Evolutionary conservation across 306 rosid genomes (phyloP).

Genomic region (Luffa acutangula): DNA sequence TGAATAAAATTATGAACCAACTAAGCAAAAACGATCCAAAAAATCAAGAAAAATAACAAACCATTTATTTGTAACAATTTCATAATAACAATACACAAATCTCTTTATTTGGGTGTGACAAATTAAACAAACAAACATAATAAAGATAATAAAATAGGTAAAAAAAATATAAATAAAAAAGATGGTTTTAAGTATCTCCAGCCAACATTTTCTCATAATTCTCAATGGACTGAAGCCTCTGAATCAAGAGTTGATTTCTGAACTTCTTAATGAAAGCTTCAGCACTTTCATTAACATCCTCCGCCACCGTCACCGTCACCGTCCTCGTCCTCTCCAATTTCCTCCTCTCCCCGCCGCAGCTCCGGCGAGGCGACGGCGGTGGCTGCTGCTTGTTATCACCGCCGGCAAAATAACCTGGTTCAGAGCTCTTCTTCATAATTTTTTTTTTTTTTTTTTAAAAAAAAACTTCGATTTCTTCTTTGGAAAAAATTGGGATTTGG

Average conservation of each 20-base stretch:
- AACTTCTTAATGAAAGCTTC: conserved; percentile 85
- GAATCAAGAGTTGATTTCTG: conserved; percentile 60
- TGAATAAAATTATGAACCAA: no score
- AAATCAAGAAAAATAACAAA: neutral
- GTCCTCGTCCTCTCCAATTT: conserved; percentile 37
- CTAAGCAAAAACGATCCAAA: no score
- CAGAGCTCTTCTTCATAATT: neutral
- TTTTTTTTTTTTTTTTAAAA: neutral
- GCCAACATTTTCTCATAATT: conserved; percentile 68
- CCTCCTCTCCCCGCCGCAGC: conserved; percentile 8
- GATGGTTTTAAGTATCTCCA: conserved; percentile 35
- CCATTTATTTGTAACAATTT: neutral
- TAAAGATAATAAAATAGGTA: neutral
- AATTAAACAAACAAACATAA: neutral
- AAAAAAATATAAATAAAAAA: neutral
- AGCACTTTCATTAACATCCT: conserved; percentile 68
- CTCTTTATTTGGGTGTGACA: neutral
- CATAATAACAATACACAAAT: neutral
- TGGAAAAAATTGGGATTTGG: neutral
- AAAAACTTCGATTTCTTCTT: neutral
- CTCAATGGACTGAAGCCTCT: conserved; percentile 82
- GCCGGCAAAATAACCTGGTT: neutral
- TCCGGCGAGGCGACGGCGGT: neutral
- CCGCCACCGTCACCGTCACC: conserved; percentile 34
- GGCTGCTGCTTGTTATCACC: neutral